Evolutionary conservation across 345 rosid genomes (phyloP), one percentile per base, ranked within the genome.

Genomic region (Carallia pectinifolia): DNA sequence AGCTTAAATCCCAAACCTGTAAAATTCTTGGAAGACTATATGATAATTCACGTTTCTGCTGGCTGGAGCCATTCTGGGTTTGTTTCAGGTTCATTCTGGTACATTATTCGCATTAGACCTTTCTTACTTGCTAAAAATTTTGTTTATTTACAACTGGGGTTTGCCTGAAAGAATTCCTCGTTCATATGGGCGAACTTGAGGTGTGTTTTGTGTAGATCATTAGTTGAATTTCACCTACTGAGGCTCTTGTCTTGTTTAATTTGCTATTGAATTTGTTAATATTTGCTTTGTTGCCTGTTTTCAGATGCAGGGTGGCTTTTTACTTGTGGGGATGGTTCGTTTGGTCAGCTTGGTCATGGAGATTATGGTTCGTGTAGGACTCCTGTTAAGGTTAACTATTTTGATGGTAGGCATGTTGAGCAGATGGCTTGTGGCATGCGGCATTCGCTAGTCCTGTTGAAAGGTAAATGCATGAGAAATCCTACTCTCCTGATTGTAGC

Each of bases 281-380:
- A 31, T 55, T 60, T 58, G 23, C 6, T 33, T 23, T 30, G 3
- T 59, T 61, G 27, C 31, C 23, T 47, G 27, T 37, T 74, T 61
- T 62, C 70, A 93, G 92, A 88, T 64, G 47, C 68, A 0, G 90
- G 96, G 27, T 75, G 72, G 34, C 82, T 88, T 58, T 88, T 90
- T 40, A 91, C 93, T 34, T 90, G 98, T 58, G 98, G 98, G 50
- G 92, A 86, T 86, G 97, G 95, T 16, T 81, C 92, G 1, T 94
- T 94, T 79, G 98, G 98, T 68, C 97, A 94, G 85, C 97, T 94
- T 61, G 98, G 98, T 72, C 96, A 87, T 78, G 96, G 96, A 23
- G 95, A 91, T 75, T 81, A 78, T 56, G 65, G 69, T 61, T 82
- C 94, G 29, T 73, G 66, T 64, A 67, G 63, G 81, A 62, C 64